These are phyloP conservation scores for Plasmodium fragile DNA, from an alignment of 169 alveolate genomes.

Conservation along the genomic window DNA sequence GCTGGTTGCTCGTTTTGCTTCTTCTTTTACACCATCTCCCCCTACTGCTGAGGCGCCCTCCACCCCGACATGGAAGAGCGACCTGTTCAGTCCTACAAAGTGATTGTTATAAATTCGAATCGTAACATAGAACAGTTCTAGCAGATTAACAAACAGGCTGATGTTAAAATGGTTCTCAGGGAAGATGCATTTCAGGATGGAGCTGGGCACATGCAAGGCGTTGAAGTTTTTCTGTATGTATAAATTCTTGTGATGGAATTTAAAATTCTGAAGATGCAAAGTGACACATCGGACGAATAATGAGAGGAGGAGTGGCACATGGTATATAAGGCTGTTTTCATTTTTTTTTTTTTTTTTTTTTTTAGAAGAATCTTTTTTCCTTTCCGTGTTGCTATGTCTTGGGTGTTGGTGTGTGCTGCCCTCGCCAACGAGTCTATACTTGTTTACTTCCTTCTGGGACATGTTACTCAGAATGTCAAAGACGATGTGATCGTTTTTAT, in stretches of 20 bases:
- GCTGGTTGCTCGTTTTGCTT: not conserved
- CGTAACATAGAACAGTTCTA: slow-evolving; percentile 44
- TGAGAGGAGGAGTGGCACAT: slow-evolving; percentile 48
- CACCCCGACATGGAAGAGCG: not conserved
- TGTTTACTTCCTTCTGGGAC: not conserved
- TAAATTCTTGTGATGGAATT: slow-evolving; percentile 12
- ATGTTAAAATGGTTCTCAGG: slow-evolving; percentile 41
- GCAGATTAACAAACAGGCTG: slow-evolving; percentile 21
- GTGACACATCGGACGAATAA: slow-evolving; percentile 19
- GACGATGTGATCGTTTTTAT: not conserved
- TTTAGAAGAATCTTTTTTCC: not conserved
- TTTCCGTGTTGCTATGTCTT: not conserved
- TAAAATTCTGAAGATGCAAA: slow-evolving; percentile 36
- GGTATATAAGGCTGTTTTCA: not conserved
- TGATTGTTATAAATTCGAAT: slow-evolving; percentile 40
- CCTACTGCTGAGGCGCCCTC: not conserved
- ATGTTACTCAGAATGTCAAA: not conserved
- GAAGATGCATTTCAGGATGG: slow-evolving; percentile 3
- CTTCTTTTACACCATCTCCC: not conserved
- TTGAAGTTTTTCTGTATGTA: slow-evolving; percentile 28
- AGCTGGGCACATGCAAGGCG: slow-evolving; percentile 31
- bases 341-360: not conserved
- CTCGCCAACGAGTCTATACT: not conserved
- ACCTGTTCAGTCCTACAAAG: not conserved
- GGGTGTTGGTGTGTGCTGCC: not conserved